Percentiles rank a stretch among this genome's conserved stretches.
phyloP scores from a whole-genome alignment of 371 early-diverging fungal genomes.

The Saksenaea oblongispora region DNA sequence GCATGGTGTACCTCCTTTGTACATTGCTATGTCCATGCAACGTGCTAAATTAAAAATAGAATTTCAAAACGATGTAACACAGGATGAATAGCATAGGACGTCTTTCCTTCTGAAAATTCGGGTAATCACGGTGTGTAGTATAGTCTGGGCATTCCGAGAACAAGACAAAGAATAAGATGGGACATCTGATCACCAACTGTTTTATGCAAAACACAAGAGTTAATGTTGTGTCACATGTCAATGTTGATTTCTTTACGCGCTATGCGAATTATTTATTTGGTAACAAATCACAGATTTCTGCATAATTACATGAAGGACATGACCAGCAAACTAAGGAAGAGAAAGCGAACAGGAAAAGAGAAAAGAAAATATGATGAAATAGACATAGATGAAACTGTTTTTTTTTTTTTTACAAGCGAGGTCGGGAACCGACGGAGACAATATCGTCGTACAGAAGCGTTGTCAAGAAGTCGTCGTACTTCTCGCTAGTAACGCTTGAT shows the following conservation, averaged over 20 bases:
- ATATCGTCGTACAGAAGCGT: conserved; percentile 81
- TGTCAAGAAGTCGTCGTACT: conserved; percentile 92
- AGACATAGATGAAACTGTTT: not conserved
- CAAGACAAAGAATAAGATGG: not conserved
- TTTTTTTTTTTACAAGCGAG: conserved; percentile 18
- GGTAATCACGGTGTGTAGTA: not conserved
- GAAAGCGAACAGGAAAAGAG: not conserved
- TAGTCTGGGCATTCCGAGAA: not conserved
- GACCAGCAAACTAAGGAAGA: conserved; percentile 2
- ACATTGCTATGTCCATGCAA: not conserved
- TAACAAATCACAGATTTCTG: conserved; percentile 3
- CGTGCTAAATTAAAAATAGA: not conserved
- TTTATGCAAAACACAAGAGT: not conserved
- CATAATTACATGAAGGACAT: conserved; percentile 4
- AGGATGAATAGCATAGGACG: not conserved
- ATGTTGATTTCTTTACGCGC: conserved; percentile 10
- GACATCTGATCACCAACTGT: not conserved
- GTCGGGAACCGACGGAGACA: conserved; percentile 22
- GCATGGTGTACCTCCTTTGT: not conserved
- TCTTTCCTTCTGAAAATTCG: not conserved
- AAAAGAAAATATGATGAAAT: not conserved
- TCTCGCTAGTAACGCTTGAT: conserved; percentile 76
- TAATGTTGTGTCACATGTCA: conserved; percentile 11
- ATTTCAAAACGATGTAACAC: not conserved
- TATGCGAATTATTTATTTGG: not conserved